These are phyloP conservation scores for Magnusiomyces ingens DNA, from an alignment of 1,139 yeast genomes.

Conservation along the genomic window DNA sequence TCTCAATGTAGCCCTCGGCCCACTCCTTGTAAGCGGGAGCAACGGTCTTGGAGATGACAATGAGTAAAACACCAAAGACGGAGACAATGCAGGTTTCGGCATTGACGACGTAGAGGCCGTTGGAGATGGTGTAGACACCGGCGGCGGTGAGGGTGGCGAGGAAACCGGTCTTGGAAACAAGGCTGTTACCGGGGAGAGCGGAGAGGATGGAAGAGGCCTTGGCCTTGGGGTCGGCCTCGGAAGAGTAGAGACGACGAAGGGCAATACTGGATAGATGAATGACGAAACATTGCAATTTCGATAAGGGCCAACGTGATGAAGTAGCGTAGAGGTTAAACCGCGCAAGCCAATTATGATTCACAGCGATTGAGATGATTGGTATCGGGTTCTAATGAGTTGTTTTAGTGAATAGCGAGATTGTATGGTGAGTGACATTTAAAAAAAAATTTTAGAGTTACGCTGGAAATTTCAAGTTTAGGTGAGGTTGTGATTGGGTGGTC, in stretches of 20 bases:
- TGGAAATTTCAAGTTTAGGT: not conserved
- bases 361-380: no score
- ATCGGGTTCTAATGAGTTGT: no score
- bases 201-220: constrained; percentile 87
- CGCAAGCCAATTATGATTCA: no score
- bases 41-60: constrained; percentile 73
- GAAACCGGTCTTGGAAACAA: constrained; percentile 87
- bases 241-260: constrained; percentile 31
- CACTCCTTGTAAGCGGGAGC: constrained; percentile 94
- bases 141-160: constrained; percentile 95
- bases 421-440: no score
- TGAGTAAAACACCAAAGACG: constrained; percentile 72
- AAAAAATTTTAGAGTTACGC: not conserved
- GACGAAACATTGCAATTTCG: not conserved
- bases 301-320: no score
- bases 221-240: constrained; percentile 67
- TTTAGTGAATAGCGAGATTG: no score
- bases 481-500: not conserved
- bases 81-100: constrained; percentile 85
- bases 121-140: constrained; percentile 86
- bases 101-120: constrained; percentile 86
- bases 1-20: constrained; percentile 87
- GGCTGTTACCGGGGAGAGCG: constrained; percentile 87
- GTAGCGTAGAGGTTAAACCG: no score
- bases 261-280: constrained; percentile 14